Evolutionary conservation across 1,284 basidiomycete genomes (phyloP).

Genomic region (Apiotrichum veenhuisii): DNA sequence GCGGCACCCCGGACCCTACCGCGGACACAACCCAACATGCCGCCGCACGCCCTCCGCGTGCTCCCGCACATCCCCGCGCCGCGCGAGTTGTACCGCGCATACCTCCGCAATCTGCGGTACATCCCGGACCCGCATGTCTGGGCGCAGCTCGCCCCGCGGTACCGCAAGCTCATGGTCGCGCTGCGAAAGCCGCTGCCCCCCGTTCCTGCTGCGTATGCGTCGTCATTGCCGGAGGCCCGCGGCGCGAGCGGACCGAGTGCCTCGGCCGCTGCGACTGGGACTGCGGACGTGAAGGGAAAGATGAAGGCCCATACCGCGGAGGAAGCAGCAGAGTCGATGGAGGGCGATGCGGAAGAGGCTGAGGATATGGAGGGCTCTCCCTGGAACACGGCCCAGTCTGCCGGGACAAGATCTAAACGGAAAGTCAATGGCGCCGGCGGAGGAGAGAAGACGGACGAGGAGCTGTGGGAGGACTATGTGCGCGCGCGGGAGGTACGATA

Average conservation of each 20-base stretch:
- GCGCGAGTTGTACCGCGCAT: conserved; percentile 30
- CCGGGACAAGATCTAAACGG: background rate
- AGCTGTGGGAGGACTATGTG: background rate
- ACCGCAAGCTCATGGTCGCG: conserved; percentile 7
- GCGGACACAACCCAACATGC: background rate
- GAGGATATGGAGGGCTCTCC: no score
- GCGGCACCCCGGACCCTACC: background rate
- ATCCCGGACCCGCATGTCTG: conserved; percentile 44
- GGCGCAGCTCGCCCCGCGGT: conserved; percentile 25
- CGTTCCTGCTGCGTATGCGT: background rate
- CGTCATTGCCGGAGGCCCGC: background rate
- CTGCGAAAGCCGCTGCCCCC: background rate
- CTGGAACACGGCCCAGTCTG: no score
- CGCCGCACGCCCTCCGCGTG: background rate
- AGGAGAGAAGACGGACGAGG: background rate
- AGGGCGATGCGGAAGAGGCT: no score
- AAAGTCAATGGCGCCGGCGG: background rate
- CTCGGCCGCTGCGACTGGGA: no score
- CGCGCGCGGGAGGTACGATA: background rate
- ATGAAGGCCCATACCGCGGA: no score
- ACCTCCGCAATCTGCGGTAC: conserved; percentile 30
- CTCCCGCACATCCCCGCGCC: background rate
- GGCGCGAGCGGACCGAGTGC: no score
- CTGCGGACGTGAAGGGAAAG: background rate
- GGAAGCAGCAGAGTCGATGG: no score